phyloP scores from a whole-genome alignment of 805 yeast species.

The Yamadazyma laniorum region DNA sequence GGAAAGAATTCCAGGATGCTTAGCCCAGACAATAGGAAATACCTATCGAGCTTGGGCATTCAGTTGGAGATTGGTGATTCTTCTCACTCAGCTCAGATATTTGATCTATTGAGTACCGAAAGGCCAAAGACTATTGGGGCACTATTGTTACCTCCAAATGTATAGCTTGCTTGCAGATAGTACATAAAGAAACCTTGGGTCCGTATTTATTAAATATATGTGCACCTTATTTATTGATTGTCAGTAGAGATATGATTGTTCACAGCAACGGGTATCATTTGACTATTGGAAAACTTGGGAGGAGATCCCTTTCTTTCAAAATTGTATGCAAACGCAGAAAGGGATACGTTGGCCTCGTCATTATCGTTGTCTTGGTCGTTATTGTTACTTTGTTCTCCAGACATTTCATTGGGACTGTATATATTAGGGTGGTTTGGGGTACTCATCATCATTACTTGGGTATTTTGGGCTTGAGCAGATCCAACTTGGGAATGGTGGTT shows the following conservation, averaged over 20 bases:
- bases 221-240: constrained; percentile 3
- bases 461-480: constrained; percentile 4
- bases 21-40: constrained; percentile 50
- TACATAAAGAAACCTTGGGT: no score
- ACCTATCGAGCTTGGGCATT: constrained; percentile 60
- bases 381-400: constrained; percentile 5
- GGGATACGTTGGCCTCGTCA: constrained; percentile 12
- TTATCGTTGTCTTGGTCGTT: constrained; percentile 6
- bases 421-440: constrained; percentile 41
- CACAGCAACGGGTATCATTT: constrained; percentile 8
- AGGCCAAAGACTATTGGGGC: constrained; percentile 75
- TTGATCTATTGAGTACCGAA: constrained; percentile 76
- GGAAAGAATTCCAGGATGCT: constrained; percentile 65
- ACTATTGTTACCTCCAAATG: constrained; percentile 65
- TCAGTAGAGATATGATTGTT: constrained; percentile 3
- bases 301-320: constrained; percentile 5
- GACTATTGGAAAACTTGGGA: constrained; percentile 3
- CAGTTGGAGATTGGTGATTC: constrained; percentile 67
- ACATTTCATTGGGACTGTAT: constrained; percentile 19
- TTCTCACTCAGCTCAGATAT: constrained; percentile 62
- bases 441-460: constrained; percentile 35
- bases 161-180: no score
- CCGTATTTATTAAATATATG: no score
- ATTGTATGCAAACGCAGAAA: constrained; percentile 15
- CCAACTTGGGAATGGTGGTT: constrained; percentile 5